Evolutionary conservation across 2,329 filamentous ascomycete species (phyloP), one percentile per base, ranked within the genome.

Genomic region (Claviceps capensis): DNA sequence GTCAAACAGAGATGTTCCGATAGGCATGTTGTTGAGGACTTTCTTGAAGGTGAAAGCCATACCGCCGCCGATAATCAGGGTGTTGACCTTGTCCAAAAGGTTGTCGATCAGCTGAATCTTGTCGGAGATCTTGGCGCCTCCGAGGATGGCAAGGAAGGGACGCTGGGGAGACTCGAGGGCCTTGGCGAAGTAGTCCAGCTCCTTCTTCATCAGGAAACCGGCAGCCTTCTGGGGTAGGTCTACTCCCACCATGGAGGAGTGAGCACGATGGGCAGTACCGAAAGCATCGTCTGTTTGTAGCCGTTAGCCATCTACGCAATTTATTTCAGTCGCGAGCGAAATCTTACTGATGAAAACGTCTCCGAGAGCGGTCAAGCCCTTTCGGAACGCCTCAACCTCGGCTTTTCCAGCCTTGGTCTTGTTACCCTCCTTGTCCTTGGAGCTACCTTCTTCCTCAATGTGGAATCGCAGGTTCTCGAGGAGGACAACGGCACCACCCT

Each of bases 41-140:
- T 98, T 98, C 81, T 97, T 97, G 82, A 98, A 98, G 63, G 93
- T 98, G 77, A 97, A 98, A 57, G 93, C 90, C 93, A 98, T 98
- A 63, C 78, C 93, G 67, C 93, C 93, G 69, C 91, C 95, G 73
- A 98, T 85, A 72, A 98, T 86, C 60, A 98, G 81, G 69, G 85
- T 93, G 80, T 98, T 81, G 71, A 98, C 90, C 81, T 98, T 97
- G 72, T 89, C 87, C 61, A 98, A 85, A 60, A 98, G 79, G 79
- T 98, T 98, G 76, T 98, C 90, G 67, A 98, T 97, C 63, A 98
- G 81, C 78, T 96, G 88, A 70, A 98, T 98, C 85, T 98, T 98
- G 81, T 98, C 93, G 45, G 88, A 94, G 61, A 98, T 89, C 81
- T 98, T 98, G 69, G 93, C 89, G 61, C 93, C 93, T 63, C 93